These are phyloP conservation scores for Amaranthus cruentus DNA, from an alignment of 148 eudicot genomes.

Conservation along the genomic window DNA sequence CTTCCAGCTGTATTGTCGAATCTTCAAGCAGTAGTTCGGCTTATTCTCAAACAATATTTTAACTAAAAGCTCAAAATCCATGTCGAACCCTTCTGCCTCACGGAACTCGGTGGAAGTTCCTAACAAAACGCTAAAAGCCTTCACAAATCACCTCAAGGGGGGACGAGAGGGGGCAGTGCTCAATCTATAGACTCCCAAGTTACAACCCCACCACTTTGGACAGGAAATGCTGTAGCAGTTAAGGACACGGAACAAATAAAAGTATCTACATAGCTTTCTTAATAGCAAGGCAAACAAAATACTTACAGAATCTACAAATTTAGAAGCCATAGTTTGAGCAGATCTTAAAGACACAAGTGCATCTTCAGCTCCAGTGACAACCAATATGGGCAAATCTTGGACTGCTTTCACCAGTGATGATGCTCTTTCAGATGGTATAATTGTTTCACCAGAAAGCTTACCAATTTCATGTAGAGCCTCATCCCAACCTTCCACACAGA, in stretches of 20 bases:
- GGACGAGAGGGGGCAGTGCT: no score
- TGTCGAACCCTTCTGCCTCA: not conserved
- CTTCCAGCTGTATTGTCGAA: not conserved
- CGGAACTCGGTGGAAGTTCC: not conserved
- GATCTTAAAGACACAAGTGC: conserved; percentile 71
- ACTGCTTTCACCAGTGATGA: conserved; percentile 57
- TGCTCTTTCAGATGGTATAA: conserved; percentile 65
- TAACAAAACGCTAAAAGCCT: not conserved
- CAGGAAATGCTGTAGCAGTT: no score
- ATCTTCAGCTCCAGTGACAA: conserved; percentile 89
- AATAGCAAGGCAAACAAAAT: not conserved
- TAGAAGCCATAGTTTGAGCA: conserved; percentile 86
- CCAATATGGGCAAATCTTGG: conserved; percentile 66
- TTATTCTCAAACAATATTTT: no score
- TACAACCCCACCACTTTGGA: no score
- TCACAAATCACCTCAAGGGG: not conserved
- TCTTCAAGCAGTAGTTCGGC: not conserved
- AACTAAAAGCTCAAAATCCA: not conserved
- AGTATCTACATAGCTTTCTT: not conserved
- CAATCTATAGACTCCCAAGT: no score
- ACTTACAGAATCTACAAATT: conserved; percentile 87
- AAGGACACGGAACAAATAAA: not conserved
- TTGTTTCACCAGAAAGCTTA: conserved; percentile 72
- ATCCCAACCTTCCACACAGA: conserved; percentile 95
- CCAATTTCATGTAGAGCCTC: conserved; percentile 93